Conservation (phyloP, 2,329 filamentous ascomycete genomes). For the Hortaea sp. region DNA sequence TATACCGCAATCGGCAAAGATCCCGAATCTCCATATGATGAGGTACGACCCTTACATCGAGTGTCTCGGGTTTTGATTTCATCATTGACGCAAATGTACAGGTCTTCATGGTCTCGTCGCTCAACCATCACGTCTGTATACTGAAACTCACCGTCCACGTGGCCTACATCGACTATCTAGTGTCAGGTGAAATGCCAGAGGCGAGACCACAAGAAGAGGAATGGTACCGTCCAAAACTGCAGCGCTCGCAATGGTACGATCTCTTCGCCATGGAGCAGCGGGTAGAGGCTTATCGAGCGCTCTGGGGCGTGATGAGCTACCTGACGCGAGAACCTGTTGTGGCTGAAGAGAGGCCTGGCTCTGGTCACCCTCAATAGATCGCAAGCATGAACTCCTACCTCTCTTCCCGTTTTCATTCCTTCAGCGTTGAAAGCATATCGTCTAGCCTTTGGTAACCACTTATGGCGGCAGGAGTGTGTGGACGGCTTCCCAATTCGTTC, state of each 20-base stretch:
- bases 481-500: too few relatives aligned
- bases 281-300: constrained; percentile 43
- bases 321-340: constrained; percentile 25
- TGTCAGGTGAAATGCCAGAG: constrained; percentile 30
- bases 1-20: constrained; percentile 50
- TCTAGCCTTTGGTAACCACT: too few relatives aligned
- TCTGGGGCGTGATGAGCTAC: constrained; percentile 51
- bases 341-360: too few relatives aligned
- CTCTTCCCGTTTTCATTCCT: too few relatives aligned
- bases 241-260: constrained; percentile 50
- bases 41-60: constrained; percentile 33
- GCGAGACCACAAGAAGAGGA: constrained; percentile 24
- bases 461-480: too few relatives aligned
- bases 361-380: too few relatives aligned
- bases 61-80: background rate
- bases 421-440: too few relatives aligned
- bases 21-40: constrained; percentile 23
- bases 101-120: constrained; percentile 52
- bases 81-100: constrained; percentile 19
- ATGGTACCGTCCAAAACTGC: constrained; percentile 45
- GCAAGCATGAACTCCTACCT: too few relatives aligned
- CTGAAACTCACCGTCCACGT: constrained; percentile 48
- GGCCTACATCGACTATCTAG: constrained; percentile 46
- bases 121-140: constrained; percentile 54
- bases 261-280: constrained; percentile 45